Evolutionary conservation across 1,139 yeast species (phyloP).

Genomic region (Hansenula sp.): DNA sequence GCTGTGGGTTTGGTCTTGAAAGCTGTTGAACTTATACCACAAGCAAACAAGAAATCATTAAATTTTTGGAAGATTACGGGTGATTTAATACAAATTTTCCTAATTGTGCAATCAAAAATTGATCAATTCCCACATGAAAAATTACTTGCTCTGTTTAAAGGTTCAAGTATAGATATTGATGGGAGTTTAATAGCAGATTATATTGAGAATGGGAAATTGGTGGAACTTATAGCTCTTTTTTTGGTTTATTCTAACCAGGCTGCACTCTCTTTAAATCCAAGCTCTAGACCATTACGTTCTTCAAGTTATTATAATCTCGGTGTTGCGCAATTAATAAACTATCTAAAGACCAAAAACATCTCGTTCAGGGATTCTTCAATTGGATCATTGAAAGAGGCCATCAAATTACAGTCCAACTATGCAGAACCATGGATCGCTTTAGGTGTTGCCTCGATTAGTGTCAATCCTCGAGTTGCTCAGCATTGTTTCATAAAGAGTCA

Average conservation of each 20-base stretch:
- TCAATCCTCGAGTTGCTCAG: constrained; percentile 73
- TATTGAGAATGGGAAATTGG: constrained; percentile 7
- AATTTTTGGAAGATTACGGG: constrained; percentile 50
- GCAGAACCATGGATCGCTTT: constrained; percentile 77
- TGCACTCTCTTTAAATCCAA: constrained; percentile 19
- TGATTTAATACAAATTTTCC: constrained; percentile 40
- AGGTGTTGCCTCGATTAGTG: constrained; percentile 63
- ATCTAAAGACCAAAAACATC: constrained; percentile 28
- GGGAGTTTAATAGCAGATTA: constrained; percentile 8
- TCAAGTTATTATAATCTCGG: constrained; percentile 69
- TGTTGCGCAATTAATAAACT: constrained; percentile 52
- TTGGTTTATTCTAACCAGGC: constrained; percentile 17
- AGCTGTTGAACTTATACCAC: constrained; percentile 29
- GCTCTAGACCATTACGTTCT: constrained; percentile 51
- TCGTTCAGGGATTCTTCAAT: constrained; percentile 46
- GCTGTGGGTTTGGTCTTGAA: constrained; percentile 48
- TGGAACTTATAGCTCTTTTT: constrained; percentile 15
- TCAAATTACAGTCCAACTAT: constrained; percentile 65
- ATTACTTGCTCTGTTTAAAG: constrained; percentile 32
- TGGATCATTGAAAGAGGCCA: constrained; percentile 56
- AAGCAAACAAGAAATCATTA: constrained; percentile 33
- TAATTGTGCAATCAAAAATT: constrained; percentile 41
- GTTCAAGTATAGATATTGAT: constrained; percentile 12
- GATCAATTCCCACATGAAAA: constrained; percentile 40
- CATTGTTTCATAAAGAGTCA: constrained; percentile 88